Evolutionary conservation across 352 stramenopile genomes (phyloP).

Genomic region (Pythium folliculosum): DNA sequence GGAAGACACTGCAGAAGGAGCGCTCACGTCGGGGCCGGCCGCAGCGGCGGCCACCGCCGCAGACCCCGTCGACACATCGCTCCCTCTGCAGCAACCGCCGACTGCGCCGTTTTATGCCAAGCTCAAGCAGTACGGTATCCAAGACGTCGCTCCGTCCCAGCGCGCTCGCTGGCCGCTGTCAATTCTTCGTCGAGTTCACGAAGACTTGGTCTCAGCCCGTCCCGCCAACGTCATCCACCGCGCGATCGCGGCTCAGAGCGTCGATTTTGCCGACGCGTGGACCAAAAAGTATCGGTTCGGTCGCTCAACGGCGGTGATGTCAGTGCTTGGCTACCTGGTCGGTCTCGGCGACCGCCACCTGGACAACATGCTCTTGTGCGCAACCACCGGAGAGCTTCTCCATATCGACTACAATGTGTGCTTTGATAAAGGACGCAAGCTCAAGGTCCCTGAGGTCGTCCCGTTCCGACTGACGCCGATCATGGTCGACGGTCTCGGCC

Average conservation of each 20-base stretch:
- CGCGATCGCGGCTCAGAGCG: slow-evolving; percentile 55
- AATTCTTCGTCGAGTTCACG: slow-evolving; percentile 66
- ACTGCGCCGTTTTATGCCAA: slow-evolving; percentile 85
- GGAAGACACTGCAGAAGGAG: slow-evolving; percentile 25
- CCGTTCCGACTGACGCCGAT: slow-evolving; percentile 90
- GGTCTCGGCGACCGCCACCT: slow-evolving; percentile 91
- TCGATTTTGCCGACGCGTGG: slow-evolving; percentile 68
- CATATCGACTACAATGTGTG: slow-evolving; percentile 94
- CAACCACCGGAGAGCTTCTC: slow-evolving; percentile 76
- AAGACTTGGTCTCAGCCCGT: slow-evolving; percentile 63
- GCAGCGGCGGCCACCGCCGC: slow-evolving; percentile 21
- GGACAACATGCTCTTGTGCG: slow-evolving; percentile 90
- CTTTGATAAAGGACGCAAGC: slow-evolving; percentile 86
- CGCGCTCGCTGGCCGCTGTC: slow-evolving; percentile 60
- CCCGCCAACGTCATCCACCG: slow-evolving; percentile 67
- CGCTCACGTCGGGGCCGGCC: slow-evolving; percentile 7
- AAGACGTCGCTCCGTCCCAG: slow-evolving; percentile 68
- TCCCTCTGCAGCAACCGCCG: slow-evolving; percentile 38
- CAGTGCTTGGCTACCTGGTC: slow-evolving; percentile 86
- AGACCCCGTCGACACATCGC: slow-evolving; percentile 8
- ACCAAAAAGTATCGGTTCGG: slow-evolving; percentile 55
- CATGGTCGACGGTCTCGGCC: slow-evolving; percentile 71
- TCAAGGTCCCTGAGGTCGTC: slow-evolving; percentile 91
- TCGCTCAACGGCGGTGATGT: slow-evolving; percentile 86
- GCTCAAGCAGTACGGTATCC: slow-evolving; percentile 75